A percentile compares a stretch with the other conserved stretches of the same genome.
These are phyloP conservation scores for Gossypium schwendimanii DNA, from an alignment of 441 rosid genomes.

Conservation along the genomic window DNA sequence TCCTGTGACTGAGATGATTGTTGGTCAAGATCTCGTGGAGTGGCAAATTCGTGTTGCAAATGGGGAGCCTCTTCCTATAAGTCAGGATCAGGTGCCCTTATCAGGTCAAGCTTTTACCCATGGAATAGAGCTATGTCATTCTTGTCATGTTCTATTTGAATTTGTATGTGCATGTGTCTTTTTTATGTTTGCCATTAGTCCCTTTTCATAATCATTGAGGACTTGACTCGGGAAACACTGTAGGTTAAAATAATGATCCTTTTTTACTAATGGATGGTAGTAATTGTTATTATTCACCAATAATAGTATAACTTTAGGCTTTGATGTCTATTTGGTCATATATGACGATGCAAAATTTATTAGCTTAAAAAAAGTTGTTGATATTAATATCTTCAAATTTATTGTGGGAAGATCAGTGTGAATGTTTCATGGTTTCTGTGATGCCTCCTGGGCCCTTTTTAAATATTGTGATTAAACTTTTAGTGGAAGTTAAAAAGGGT, in stretches of 20 bases:
- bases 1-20: slow-evolving; percentile 98
- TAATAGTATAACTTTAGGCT: neutral
- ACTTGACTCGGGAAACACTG: neutral
- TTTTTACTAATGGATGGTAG: neutral
- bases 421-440: neutral
- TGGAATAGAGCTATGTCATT: neutral
- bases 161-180: neutral
- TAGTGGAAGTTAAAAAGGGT: neutral
- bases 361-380: neutral
- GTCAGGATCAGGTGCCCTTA: slow-evolving; percentile 73
- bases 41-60: slow-evolving; percentile 93
- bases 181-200: neutral
- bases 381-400: neutral
- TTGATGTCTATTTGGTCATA: neutral
- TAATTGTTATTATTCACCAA: neutral
- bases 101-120: slow-evolving; percentile 41
- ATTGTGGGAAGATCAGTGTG: neutral
- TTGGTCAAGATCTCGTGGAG: slow-evolving; percentile 92
- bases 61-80: slow-evolving; percentile 77
- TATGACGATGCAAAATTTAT: neutral
- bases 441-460: neutral
- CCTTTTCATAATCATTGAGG: neutral
- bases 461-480: neutral
- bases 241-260: neutral
- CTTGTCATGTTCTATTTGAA: neutral